phyloP scores from a whole-genome alignment of 1,139 yeast genomes.

The Lodderomyces metapsilosis region DNA sequence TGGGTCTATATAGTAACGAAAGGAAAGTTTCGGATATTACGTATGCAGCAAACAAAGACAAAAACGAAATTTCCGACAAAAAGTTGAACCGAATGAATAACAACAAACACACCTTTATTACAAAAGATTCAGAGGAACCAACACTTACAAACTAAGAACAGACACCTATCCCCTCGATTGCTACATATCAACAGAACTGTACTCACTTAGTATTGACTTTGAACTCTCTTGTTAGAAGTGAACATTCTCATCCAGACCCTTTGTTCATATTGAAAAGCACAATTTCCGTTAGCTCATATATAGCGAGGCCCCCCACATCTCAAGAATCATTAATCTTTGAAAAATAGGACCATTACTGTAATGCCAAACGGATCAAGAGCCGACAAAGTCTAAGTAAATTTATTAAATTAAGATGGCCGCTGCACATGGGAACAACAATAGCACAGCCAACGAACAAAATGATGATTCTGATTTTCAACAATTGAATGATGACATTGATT shows the following conservation, averaged over 20 bases:
- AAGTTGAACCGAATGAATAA: neutral
- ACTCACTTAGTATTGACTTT: too few relatives aligned
- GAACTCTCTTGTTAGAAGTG: too few relatives aligned
- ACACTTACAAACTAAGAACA: too few relatives aligned
- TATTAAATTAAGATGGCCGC: neutral
- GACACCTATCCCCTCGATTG: too few relatives aligned
- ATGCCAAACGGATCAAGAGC: neutral
- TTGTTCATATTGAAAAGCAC: too few relatives aligned
- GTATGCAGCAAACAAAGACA: neutral
- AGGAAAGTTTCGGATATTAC: neutral
- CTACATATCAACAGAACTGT: too few relatives aligned
- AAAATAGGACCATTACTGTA: neutral
- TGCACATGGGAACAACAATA: neutral
- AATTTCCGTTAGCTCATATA: too few relatives aligned
- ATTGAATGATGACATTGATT: conserved; percentile 32
- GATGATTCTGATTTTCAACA: conserved; percentile 21
- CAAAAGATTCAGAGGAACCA: too few relatives aligned
- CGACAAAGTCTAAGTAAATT: neutral
- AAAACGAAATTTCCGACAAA: neutral
- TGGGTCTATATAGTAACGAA: neutral
- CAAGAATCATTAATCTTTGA: too few relatives aligned
- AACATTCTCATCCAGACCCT: too few relatives aligned
- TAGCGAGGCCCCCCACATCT: too few relatives aligned
- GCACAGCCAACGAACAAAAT: neutral
- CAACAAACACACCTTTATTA: neutral